A percentile compares a stretch with the other conserved stretches of the same genome.
Conservation (phyloP, 1,284 basidiomycete species). For the Austroboletus novae-zelandiae region DNA sequence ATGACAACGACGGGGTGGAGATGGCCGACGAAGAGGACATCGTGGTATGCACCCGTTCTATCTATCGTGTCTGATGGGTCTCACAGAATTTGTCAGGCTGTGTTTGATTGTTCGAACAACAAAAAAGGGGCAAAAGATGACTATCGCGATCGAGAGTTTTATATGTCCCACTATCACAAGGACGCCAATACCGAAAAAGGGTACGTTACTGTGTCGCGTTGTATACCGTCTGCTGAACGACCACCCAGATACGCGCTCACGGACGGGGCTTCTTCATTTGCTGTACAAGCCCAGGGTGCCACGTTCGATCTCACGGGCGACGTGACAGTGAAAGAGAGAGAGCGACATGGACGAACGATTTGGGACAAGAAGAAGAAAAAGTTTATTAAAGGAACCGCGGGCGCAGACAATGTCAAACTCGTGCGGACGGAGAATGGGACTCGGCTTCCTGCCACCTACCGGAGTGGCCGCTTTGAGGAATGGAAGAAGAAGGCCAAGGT, state of each 20-base stretch:
- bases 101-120: conserved; percentile 59
- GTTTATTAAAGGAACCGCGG: conserved; percentile 85
- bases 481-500: conserved; percentile 84
- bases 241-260: conserved; percentile 74
- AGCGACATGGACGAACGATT: conserved; percentile 61
- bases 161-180: conserved; percentile 88
- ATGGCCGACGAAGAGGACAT: conserved; percentile 80
- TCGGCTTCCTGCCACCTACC: conserved; percentile 90
- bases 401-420: conserved; percentile 93
- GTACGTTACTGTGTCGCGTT: conserved; percentile 42
- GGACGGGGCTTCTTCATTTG: conserved; percentile 81
- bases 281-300: conserved; percentile 77
- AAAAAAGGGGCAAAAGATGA: conserved; percentile 45
- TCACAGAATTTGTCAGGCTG: conserved; percentile 48
- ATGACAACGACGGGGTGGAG: conserved; percentile 44
- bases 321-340: conserved; percentile 54
- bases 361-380: conserved; percentile 99
- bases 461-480: conserved; percentile 91
- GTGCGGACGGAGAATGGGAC: conserved; percentile 92
- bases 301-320: conserved; percentile 87
- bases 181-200: conserved; percentile 87
- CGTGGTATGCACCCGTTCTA: conserved; percentile 45
- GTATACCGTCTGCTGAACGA: background rate
- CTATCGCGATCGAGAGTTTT: conserved; percentile 85
- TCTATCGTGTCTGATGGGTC: background rate